A percentile compares a stretch with the other conserved stretches of the same genome.
phyloP scores from a whole-genome alignment of 2,329 filamentous ascomycete species.

The Drechslerella stenobrocha region DNA sequence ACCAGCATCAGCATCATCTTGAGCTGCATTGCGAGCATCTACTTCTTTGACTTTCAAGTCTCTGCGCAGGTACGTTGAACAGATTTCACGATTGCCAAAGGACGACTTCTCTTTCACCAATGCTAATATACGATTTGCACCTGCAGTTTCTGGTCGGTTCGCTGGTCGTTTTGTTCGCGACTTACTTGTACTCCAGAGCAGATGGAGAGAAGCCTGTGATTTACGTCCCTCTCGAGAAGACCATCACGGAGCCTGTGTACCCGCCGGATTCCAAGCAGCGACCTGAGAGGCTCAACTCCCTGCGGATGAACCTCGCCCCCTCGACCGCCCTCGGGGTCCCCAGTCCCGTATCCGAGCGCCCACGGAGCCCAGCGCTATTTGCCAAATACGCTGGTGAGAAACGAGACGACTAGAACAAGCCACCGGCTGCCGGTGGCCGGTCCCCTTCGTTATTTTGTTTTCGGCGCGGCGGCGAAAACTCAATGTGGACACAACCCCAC shows the following conservation, averaged over 20 bases:
- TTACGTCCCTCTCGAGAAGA: conserved; percentile 52
- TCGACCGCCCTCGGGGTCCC: conserved; percentile 30
- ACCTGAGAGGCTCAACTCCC: conserved; percentile 27
- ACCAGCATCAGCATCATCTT: conserved; percentile 89
- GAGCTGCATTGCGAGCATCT: conserved; percentile 80
- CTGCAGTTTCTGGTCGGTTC: conserved; percentile 79
- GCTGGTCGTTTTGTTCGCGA: conserved; percentile 74
- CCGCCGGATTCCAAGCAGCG: conserved; percentile 27
- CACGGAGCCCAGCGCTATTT: conserved; percentile 43
- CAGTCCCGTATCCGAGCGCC: conserved; percentile 41
- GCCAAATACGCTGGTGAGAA: conserved; percentile 45
- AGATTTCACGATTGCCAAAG: background rate
- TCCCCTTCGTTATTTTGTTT: background rate
- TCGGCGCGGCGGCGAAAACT: background rate
- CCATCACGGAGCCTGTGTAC: conserved; percentile 46
- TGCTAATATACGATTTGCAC: conserved; percentile 7
- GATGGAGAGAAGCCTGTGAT: conserved; percentile 62
- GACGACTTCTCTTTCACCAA: background rate
- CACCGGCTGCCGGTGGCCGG: background rate
- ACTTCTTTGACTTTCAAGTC: conserved; percentile 79
- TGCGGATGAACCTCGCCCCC: conserved; percentile 42
- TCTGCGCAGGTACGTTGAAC: conserved; percentile 65
- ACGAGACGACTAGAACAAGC: conserved; percentile 30
- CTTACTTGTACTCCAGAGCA: conserved; percentile 78
- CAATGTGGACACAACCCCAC: background rate